Conservation (phyloP, 441 rosid species). For the Manihot esculenta region DNA sequence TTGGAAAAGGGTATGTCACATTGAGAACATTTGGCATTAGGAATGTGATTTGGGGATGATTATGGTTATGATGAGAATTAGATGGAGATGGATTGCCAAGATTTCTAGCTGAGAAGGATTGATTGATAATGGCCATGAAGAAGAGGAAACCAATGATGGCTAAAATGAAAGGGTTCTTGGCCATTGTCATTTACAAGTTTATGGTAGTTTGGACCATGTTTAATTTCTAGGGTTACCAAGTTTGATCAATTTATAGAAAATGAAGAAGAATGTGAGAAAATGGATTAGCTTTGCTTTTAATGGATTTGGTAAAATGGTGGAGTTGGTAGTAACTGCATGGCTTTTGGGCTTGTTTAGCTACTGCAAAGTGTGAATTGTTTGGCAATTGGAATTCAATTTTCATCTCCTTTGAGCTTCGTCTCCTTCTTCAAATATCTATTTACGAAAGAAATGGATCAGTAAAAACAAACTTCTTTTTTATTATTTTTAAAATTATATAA, state of each 20-base stretch:
- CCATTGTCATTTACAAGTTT: slow-evolving; percentile 15
- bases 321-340: background rate
- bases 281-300: no score
- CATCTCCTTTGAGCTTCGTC: no score
- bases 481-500: no score
- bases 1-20: slow-evolving; percentile 26
- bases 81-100: slow-evolving; percentile 29
- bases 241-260: slow-evolving; percentile 12
- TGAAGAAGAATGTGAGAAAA: background rate
- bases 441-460: no score
- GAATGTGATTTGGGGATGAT: slow-evolving; percentile 41
- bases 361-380: no score
- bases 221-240: background rate
- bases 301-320: slow-evolving; percentile 11
- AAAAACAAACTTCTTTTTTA: no score
- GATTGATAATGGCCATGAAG: slow-evolving; percentile 19
- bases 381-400: no score
- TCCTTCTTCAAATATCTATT: no score
- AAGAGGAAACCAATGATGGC: slow-evolving; percentile 13
- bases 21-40: slow-evolving; percentile 47
- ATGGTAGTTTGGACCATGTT: slow-evolving; percentile 8
- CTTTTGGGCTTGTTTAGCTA: no score
- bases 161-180: slow-evolving; percentile 15
- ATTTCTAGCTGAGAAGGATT: slow-evolving; percentile 39
- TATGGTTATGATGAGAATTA: slow-evolving; percentile 21